Conservation (phyloP, 2,329 filamentous ascomycete species). For the Talaromyces piceae region DNA sequence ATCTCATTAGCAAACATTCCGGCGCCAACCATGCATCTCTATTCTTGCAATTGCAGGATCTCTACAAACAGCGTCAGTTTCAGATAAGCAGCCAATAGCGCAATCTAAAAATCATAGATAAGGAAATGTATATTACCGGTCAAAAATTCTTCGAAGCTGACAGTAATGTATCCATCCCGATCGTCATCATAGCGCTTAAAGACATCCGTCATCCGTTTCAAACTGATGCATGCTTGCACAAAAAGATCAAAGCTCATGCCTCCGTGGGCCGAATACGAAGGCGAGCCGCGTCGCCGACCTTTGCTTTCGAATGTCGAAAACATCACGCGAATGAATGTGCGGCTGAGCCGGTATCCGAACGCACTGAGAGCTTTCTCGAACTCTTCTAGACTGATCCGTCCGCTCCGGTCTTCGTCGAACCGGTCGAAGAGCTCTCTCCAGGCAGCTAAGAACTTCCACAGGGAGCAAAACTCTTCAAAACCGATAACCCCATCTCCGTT, state of each 20-base stretch:
- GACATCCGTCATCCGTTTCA: slow-evolving; percentile 98
- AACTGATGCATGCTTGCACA: slow-evolving; percentile 90
- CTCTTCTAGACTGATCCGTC: slow-evolving; percentile 77
- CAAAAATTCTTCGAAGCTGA: slow-evolving; percentile 76
- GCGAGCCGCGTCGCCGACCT: slow-evolving; percentile 33
- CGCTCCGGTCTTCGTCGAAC: slow-evolving; percentile 80
- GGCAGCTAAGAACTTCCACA: slow-evolving; percentile 92
- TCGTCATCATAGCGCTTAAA: slow-evolving; percentile 99
- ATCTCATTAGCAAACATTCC: slow-evolving; percentile 1
- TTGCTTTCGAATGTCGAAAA: slow-evolving; percentile 79
- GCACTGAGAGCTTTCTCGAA: slow-evolving; percentile 85
- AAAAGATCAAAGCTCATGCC: slow-evolving; percentile 88
- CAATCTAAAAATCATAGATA: background rate
- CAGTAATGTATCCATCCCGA: slow-evolving; percentile 81
- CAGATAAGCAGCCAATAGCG: background rate
- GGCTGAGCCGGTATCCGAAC: slow-evolving; percentile 86
- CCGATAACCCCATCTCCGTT: slow-evolving; percentile 83
- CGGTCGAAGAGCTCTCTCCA: slow-evolving; percentile 94
- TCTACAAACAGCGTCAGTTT: slow-evolving; percentile 16
- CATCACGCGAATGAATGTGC: slow-evolving; percentile 72
- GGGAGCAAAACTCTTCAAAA: slow-evolving; percentile 90
- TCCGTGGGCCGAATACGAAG: slow-evolving; percentile 15
- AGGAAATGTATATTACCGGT: slow-evolving; percentile 51
- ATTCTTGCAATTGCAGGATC: slow-evolving; percentile 31
- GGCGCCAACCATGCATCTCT: slow-evolving; percentile 10